Evolutionary conservation across 2,329 filamentous ascomycete species (phyloP), one percentile per base, ranked within the genome.

Genomic region (Albophoma yamanashiensis): DNA sequence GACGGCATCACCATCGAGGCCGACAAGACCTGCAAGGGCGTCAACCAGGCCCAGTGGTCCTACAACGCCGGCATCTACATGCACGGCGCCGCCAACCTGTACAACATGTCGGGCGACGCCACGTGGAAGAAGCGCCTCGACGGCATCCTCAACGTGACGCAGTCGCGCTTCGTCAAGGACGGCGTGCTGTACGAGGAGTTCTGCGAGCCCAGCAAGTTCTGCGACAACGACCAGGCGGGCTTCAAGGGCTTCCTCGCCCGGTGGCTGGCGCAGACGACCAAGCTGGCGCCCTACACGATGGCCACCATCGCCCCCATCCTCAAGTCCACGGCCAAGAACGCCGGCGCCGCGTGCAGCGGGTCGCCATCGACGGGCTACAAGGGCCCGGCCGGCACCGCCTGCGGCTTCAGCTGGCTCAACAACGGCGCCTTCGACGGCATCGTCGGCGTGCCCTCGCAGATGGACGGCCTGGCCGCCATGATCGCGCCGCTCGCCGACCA

Each of bases 201-300:
- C 38, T 92, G 89, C 74, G 89, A 92, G 74, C 73, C 72, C 9
- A 72, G 72, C 60, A 73, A 75, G 59, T 77, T 76, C 34, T 92
- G 89, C 78, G 83, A 90, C 74, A 79, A 79, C 63, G 88, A 92
- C 71, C 87, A 91, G 74, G 81, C 82, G 67, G 85, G 81, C 56
- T 92, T 91, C 83, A 92, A 92, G 74, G 88, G 86, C 14, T 91
- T 90, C 71, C 77, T 91, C 34, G 74, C 83, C 34, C 85, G 89
- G 53, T 92, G 87, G 83, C 73, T 87, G 69, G 79, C 83, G 1
- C 75, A 75, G 22, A 80, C 82, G 1, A 73, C 78, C 8, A 78
- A 82, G 68, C 69, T 87, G 66, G 83, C 80, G 1, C 81, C 84
- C 0, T 76, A 78, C 63, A 82, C 79, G 1, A 75, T 73, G 61